Evolutionary conservation across 129 eudicot species (phyloP).

Genomic region (Logfia minima): DNA sequence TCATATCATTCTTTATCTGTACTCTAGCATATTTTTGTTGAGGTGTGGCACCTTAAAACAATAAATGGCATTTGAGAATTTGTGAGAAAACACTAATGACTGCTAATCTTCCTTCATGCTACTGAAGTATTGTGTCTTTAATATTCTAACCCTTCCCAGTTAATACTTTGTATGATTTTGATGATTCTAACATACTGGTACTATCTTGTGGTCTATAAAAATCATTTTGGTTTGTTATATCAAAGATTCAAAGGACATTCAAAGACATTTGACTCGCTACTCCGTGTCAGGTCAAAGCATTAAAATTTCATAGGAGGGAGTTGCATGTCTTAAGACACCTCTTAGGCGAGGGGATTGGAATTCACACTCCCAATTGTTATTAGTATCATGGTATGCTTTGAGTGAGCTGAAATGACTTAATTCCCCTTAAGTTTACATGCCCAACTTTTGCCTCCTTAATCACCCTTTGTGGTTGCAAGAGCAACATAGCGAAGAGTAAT

Average conservation of each 20-base stretch:
- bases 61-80: not conserved
- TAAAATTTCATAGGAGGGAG: not conserved
- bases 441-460: not conserved
- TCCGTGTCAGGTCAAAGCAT: not conserved
- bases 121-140: not conserved
- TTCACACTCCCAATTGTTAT: conserved; percentile 8
- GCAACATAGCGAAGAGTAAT: conserved; percentile 7
- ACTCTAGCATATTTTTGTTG: not conserved
- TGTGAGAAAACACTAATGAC: not conserved
- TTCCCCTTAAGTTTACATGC: not conserved
- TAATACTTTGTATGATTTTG: not conserved
- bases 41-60: not conserved
- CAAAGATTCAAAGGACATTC: not conserved
- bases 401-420: conserved; percentile 8
- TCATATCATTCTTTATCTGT: not conserved
- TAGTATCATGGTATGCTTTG: not conserved
- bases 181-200: not conserved
- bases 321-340: not conserved
- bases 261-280: no score
- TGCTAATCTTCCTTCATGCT: not conserved
- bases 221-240: not conserved
- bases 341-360: not conserved
- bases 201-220: not conserved
- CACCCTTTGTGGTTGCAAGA: not conserved
- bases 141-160: not conserved